These are phyloP conservation scores for Phaeolepiota aurea DNA, from an alignment of 768 basidiomycete species.

Conservation along the genomic window DNA sequence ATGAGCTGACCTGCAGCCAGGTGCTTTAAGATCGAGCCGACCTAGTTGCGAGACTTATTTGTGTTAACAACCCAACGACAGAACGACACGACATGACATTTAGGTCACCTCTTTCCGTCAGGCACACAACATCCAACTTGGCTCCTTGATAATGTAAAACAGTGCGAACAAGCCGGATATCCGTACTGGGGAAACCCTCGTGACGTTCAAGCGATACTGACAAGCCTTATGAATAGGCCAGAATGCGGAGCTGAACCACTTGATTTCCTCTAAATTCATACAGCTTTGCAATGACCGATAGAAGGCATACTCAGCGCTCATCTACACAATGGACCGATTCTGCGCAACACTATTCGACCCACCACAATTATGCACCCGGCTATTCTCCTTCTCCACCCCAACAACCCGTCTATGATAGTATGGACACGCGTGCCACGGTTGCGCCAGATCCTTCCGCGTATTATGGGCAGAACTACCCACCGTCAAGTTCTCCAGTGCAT, in stretches of 20 bases:
- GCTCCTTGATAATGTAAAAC: conserved; percentile 12
- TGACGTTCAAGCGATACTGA: conserved; percentile 13
- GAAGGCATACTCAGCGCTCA: conserved; percentile 23
- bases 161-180: conserved; percentile 20
- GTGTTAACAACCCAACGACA: conserved; percentile 7
- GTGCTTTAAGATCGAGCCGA: conserved; percentile 8
- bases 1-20: conserved; percentile 8
- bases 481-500: conserved; percentile 15
- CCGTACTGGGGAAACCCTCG: conserved; percentile 12
- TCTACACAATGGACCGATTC: conserved; percentile 25
- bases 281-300: conserved; percentile 19
- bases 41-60: conserved; percentile 9
- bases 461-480: conserved; percentile 13
- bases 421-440: conserved; percentile 4
- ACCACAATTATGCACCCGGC: conserved; percentile 17
- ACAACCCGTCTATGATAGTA: conserved; percentile 8
- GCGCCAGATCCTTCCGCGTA: conserved; percentile 14
- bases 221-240: conserved; percentile 18
- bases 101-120: conserved; percentile 10
- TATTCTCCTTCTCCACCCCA: conserved; percentile 13
- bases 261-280: neutral
- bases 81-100: conserved; percentile 8
- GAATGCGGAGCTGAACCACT: neutral
- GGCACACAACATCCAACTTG: conserved; percentile 9
- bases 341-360: conserved; percentile 21